Evolutionary conservation across 2,329 filamentous ascomycete genomes (phyloP).

Genomic region (Paecilomyces fulvus): DNA sequence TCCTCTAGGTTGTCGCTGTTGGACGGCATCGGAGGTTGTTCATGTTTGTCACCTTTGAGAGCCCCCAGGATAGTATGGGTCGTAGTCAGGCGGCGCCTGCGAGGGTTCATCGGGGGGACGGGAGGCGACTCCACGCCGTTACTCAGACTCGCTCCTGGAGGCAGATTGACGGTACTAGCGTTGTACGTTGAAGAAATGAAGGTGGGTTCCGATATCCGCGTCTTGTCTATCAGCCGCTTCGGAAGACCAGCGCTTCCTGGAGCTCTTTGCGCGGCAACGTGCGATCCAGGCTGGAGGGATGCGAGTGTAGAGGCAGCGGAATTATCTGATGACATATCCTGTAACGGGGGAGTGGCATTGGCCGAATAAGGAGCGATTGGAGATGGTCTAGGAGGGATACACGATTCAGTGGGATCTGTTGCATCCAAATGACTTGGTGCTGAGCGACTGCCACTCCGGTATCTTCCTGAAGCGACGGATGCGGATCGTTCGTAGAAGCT

Average conservation of each 20-base stretch:
- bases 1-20: conserved; percentile 16
- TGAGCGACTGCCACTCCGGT: conserved; percentile 31
- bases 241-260: conserved; percentile 27
- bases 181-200: conserved; percentile 47
- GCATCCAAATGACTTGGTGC: conserved; percentile 27
- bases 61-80: conserved; percentile 33
- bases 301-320: conserved; percentile 26
- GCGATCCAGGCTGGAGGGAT: conserved; percentile 12
- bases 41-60: conserved; percentile 28
- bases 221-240: conserved; percentile 53
- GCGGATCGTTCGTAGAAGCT: conserved; percentile 25
- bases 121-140: conserved; percentile 47
- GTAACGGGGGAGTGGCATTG: conserved; percentile 47
- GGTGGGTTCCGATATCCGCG: conserved; percentile 53
- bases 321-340: conserved; percentile 35
- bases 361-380: conserved; percentile 42
- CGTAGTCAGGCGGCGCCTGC: conserved; percentile 43
- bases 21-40: conserved; percentile 15
- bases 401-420: conserved; percentile 26
- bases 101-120: conserved; percentile 52
- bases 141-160: conserved; percentile 45
- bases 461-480: conserved; percentile 32
- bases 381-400: conserved; percentile 34
- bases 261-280: conserved; percentile 20
- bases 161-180: conserved; percentile 50